phyloP scores from a whole-genome alignment of 805 yeast genomes.

The Ogataea methylovora region DNA sequence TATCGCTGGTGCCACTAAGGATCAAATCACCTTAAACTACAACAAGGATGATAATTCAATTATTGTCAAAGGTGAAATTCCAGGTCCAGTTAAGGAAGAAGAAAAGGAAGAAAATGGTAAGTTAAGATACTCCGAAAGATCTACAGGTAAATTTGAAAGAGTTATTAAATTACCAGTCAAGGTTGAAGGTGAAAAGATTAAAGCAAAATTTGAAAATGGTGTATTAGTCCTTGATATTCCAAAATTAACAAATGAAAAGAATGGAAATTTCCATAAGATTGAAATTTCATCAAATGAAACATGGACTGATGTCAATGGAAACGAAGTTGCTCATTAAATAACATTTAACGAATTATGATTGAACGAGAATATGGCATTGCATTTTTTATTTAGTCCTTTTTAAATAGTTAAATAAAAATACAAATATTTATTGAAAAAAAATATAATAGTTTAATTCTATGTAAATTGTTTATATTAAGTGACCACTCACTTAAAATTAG shows the following conservation, averaged over 20 bases:
- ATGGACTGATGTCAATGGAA: too few relatives aligned
- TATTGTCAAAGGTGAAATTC: constrained; percentile 36
- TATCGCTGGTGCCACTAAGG: constrained; percentile 41
- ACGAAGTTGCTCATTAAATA: too few relatives aligned
- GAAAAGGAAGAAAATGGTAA: constrained; percentile 1
- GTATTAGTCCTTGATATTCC: constrained; percentile 35
- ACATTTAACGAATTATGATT: too few relatives aligned
- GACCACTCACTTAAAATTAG: too few relatives aligned
- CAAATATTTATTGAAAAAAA: too few relatives aligned
- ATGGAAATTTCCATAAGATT: constrained; percentile 14
- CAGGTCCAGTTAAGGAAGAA: constrained; percentile 5
- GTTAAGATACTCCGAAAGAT: constrained; percentile 5
- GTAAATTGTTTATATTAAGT: too few relatives aligned
- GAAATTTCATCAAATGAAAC: constrained; percentile 11
- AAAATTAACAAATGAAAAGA: constrained; percentile 19
- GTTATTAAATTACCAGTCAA: constrained; percentile 33
- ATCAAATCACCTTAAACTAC: constrained; percentile 37
- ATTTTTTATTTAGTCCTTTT: too few relatives aligned
- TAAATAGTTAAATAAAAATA: too few relatives aligned
- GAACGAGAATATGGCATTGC: too few relatives aligned
- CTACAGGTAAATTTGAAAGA: constrained; percentile 12
- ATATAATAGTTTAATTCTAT: too few relatives aligned
- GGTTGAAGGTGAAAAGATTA: constrained; percentile 35
- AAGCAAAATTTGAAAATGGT: constrained; percentile 39
- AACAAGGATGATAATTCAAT: constrained; percentile 36